Percentiles rank a stretch among this genome's conserved stretches.
These are phyloP conservation scores for Fusarium keratoplasticum DNA, from an alignment of 2,329 filamentous ascomycete species.

Conservation along the genomic window DNA sequence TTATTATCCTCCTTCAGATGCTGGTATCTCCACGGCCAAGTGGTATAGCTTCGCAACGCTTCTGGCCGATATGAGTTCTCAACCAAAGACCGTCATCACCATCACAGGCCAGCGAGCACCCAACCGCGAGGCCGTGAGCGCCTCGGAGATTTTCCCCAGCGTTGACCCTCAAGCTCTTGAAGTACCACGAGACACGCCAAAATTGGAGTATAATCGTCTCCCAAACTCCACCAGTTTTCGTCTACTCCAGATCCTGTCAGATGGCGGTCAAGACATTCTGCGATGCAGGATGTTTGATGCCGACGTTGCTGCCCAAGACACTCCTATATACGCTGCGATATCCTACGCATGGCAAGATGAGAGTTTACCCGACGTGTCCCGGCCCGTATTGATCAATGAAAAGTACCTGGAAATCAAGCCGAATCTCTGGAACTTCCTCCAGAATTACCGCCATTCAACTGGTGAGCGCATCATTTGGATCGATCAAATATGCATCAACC, in stretches of 20 bases:
- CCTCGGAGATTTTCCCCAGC: neutral
- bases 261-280: neutral
- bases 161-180: neutral
- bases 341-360: neutral
- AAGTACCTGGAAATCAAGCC: neutral
- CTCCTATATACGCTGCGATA: neutral
- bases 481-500: neutral
- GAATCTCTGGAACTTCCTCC: neutral
- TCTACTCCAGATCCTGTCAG: neutral
- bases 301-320: neutral
- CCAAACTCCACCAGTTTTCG: neutral
- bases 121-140: neutral
- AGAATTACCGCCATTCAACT: neutral
- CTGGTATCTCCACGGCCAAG: neutral
- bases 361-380: neutral
- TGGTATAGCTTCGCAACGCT: neutral
- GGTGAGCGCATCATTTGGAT: neutral
- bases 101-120: neutral
- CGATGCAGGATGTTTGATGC: neutral
- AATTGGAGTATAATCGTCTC: neutral
- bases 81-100: neutral
- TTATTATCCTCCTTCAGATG: too few relatives aligned
- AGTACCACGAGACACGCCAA: neutral
- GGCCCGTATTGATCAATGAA: neutral
- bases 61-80: neutral